Percentiles rank a stretch among this genome's conserved stretches.
Conservation (phyloP, 139 green algal genomes). For the Picochlorum sp. region DNA sequence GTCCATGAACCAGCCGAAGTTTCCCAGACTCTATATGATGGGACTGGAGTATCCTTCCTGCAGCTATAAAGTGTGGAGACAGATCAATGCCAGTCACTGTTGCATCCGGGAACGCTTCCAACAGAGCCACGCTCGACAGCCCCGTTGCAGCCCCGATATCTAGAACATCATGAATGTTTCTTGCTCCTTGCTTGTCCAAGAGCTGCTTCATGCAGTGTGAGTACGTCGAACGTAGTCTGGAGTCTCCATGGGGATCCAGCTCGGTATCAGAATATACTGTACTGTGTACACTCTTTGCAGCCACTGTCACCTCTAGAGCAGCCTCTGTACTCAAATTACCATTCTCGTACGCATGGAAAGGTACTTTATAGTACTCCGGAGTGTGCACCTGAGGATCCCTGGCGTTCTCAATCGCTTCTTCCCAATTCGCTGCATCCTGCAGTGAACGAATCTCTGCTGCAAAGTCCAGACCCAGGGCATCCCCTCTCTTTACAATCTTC, state of each 20-base stretch:
- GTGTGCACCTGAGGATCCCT: conserved; percentile 25
- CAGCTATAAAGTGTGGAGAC: conserved; percentile 59
- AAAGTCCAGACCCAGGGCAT: conserved; percentile 63
- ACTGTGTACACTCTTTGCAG: conserved; percentile 49
- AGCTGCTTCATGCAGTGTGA: conserved; percentile 26
- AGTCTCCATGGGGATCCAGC: conserved; percentile 39
- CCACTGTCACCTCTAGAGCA: conserved; percentile 51
- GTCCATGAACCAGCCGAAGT: conserved; percentile 41
- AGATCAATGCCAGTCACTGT: conserved; percentile 62
- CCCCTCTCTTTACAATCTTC: conserved; percentile 59
- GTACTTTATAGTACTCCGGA: conserved; percentile 56
- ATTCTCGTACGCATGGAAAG: conserved; percentile 61
- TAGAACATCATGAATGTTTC: conserved; percentile 11
- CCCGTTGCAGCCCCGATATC: conserved; percentile 61
- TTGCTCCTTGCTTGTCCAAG: conserved; percentile 21
- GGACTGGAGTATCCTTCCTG: conserved; percentile 40
- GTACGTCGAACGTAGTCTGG: conserved; percentile 31
- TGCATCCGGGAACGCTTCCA: conserved; percentile 36
- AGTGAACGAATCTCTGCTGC: conserved; percentile 27
- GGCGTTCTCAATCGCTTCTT: conserved; percentile 21
- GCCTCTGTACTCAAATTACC: conserved; percentile 61
- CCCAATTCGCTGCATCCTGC: conserved; percentile 49
- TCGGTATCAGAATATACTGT: conserved; percentile 45
- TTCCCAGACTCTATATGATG: conserved; percentile 16
- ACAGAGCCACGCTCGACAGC: conserved; percentile 46